phyloP scores from a whole-genome alignment of 164 flowering plant species.

The Macadamia integrifolia region DNA sequence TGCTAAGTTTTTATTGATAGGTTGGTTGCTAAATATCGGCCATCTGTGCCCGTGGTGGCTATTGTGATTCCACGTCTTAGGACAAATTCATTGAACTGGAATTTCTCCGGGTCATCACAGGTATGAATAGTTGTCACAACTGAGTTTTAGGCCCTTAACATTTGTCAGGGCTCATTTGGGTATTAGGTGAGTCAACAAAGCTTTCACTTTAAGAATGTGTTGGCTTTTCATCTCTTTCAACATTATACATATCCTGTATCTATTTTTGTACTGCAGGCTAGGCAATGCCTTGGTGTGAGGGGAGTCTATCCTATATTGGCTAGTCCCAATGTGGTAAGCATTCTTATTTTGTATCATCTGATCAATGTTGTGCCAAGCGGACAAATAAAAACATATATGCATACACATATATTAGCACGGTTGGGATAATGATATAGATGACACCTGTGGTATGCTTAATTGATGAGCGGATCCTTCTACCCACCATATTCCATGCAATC shows the following conservation, averaged over 20 bases:
- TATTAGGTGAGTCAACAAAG: neutral
- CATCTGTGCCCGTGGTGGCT: constrained; percentile 41
- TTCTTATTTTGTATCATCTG: neutral
- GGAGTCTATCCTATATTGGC: constrained; percentile 45
- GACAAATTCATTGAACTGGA: constrained; percentile 33
- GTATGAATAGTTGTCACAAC: constrained; percentile 13
- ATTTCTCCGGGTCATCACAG: constrained; percentile 37
- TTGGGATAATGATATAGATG: no score
- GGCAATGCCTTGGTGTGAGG: constrained; percentile 43
- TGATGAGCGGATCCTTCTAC: no score
- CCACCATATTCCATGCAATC: no score
- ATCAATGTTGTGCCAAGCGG: neutral
- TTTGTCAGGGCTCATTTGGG: neutral
- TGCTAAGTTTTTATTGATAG: constrained; percentile 10
- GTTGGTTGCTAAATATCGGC: constrained; percentile 52
- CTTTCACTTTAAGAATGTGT: neutral
- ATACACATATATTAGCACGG: no score
- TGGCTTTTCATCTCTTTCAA: neutral
- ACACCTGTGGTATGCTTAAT: no score
- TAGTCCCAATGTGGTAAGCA: constrained; percentile 30
- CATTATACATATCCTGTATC: neutral
- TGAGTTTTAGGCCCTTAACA: neutral
- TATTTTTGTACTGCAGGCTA: constrained; percentile 29
- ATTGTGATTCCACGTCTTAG: constrained; percentile 36
- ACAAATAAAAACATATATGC: no score